Evolutionary conservation across 176 grass and related monocot species (phyloP), one percentile per base, ranked within the genome.

Genomic region (Poa pratensis): DNA sequence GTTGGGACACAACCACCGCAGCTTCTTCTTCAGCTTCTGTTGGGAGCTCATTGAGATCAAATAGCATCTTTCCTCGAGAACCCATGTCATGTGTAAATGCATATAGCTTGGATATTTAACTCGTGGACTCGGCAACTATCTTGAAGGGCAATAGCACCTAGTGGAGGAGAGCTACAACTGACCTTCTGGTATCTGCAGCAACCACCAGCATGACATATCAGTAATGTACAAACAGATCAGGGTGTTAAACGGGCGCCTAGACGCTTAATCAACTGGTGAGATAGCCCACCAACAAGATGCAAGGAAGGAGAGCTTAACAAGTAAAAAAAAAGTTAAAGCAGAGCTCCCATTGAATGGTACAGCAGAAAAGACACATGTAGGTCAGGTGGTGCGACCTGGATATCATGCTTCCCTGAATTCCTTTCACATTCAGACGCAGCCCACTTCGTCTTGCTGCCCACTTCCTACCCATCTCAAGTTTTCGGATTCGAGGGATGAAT

Each of bases 1-100:
- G 90, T 76, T 96, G 91, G 51, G 90, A 92, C 45, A 93, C 20
- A 9, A 86, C 27, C 65, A 87, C 61, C 8, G 73, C 76, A 82
- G 76, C 80, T 75, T 95, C 86, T 77, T 88, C 85, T 76, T 77
- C 90, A 75, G 85, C 91, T 90, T 94, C 97, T 67, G 84, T 75
- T 64, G 97, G 97, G 82, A 96, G 94, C 87, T 99, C 86, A 61
- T 99, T 99, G 82, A 99, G 97, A 78, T 99, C 97, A 88, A 99
- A 99, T 80, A 99, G 78, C 81, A 95, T 94, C 84, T 39, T 99
- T 92, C 88, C 94, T 82, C 87, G 94, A 89, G 88, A 92, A 18
- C 82, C 97, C 97, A 99, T 99, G 88, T 88, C 97, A 94, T 94
- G 84, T 92, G 88, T 99, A 94, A 88, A 96, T 90, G 92, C 94